These are phyloP conservation scores for Tylopilus plumbeoviolaceoides DNA, from an alignment of 768 basidiomycete species.

Conservation along the genomic window DNA sequence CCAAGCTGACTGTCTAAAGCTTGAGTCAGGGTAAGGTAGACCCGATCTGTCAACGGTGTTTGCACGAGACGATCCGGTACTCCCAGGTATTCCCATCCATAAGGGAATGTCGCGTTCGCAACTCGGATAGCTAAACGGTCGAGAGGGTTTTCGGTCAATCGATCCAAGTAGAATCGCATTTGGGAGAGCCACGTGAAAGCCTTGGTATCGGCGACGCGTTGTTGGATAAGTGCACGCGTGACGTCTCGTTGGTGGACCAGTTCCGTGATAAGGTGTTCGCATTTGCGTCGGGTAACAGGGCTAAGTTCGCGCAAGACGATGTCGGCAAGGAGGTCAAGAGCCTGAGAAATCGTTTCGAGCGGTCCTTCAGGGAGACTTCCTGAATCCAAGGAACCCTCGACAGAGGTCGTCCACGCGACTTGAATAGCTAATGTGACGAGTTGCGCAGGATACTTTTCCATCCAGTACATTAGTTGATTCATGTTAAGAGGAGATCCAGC, in stretches of 20 bases:
- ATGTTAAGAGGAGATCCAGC: slow-evolving; percentile 54
- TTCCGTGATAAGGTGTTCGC: slow-evolving; percentile 98
- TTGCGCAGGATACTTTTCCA: slow-evolving; percentile 93
- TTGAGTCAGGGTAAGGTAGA: slow-evolving; percentile 94
- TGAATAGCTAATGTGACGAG: slow-evolving; percentile 94
- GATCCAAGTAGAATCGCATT: slow-evolving; percentile 96
- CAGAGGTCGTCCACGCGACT: slow-evolving; percentile 87
- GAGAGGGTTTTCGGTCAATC: slow-evolving; percentile 64
- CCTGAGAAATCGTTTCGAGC: slow-evolving; percentile 71
- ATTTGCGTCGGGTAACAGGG: slow-evolving; percentile 92
- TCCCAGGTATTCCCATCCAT: slow-evolving; percentile 98
- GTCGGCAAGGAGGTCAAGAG: slow-evolving; percentile 93
- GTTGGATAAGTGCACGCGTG: slow-evolving; percentile 70
- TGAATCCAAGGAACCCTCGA: slow-evolving; percentile 66
- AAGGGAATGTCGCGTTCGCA: slow-evolving; percentile 91
- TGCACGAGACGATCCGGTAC: slow-evolving; percentile 96
- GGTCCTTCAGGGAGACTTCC: slow-evolving; percentile 55
- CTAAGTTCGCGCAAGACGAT: slow-evolving; percentile 88
- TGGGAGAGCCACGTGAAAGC: slow-evolving; percentile 94
- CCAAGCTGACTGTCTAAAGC: slow-evolving; percentile 93
- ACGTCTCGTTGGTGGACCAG: slow-evolving; percentile 98
- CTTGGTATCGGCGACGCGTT: slow-evolving; percentile 57
- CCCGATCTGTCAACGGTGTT: slow-evolving; percentile 94
- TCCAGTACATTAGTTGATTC: slow-evolving; percentile 79
- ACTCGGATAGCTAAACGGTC: slow-evolving; percentile 77